Base-by-base conservation (phyloP, 805 yeast genomes). In the Yamadazyma laniorum region DNA sequence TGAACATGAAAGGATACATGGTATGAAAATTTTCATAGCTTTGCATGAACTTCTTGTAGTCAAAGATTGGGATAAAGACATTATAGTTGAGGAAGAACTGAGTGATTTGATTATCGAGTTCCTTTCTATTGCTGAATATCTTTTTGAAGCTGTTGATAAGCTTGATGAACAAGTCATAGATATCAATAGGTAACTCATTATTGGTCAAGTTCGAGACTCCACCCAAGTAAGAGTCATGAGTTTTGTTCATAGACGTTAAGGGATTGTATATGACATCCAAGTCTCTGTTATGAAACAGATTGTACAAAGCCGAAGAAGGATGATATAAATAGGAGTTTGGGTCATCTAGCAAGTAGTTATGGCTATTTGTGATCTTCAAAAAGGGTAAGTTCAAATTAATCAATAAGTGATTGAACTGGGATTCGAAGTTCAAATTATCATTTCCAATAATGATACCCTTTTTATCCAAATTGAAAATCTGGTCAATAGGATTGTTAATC, bases 21-120 rank as follows among this genome's bases (percentile, higher is more conserved):
- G 72, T 67, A 42, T 69, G 74, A 43, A 69, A 66, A 6, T 66
- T 70, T 31, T 67, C 71, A 32, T 77, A 77, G 35, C 70, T 68
- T 47, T 69, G 70, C 70, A 75, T 76, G 45, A 77, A 76, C 25
- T 65, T 57, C 32, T 70, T 73, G 46, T 72, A 75, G 47, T 76
- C 81, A 44, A 77, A 67, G 6, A 77, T 70, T 3, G 82, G 82
- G 18, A 77, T 66, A 42, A 77, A 65, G 16, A 71, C 67, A 56
- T 77, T 77, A 52, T 72, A 73, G 51, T 74, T 71, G 42, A 74
- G 59, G 49, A 77, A 77, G 51, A 64, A 77, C 28, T 74, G 66
- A 49, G 63, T 59, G 16, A 77, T 65, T 37, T 74, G 67, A 42
- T 65, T 66, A 48, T 77, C 82, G 38, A 69, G 51, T 50, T 69